Evolutionary conservation across 1,139 yeast species (phyloP).

Genomic region (Zygosaccharomyces sapae): DNA sequence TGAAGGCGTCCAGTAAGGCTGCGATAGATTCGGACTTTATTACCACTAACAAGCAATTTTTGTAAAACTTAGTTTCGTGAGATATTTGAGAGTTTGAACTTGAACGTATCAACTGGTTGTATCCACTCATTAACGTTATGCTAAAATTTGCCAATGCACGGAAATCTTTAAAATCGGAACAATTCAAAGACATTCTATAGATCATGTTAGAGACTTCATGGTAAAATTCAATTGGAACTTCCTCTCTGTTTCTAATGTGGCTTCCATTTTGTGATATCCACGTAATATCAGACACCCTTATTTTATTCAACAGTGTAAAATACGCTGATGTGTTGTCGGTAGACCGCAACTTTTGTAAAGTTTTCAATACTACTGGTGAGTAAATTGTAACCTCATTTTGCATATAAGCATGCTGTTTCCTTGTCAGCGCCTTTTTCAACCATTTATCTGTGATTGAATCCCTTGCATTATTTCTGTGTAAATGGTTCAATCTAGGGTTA

Average conservation of each 20-base stretch:
- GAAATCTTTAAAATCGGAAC: constrained; percentile 8
- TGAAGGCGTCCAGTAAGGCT: constrained; percentile 10
- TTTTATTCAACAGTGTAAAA: constrained; percentile 22
- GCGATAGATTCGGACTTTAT: constrained; percentile 18
- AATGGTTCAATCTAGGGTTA: background rate
- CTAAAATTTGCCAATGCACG: constrained; percentile 20
- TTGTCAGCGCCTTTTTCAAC: constrained; percentile 18
- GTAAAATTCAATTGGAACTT: constrained; percentile 25
- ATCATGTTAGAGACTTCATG: constrained; percentile 28
- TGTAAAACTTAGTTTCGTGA: constrained; percentile 14
- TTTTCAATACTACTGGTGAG: constrained; percentile 19
- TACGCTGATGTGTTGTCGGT: constrained; percentile 15
- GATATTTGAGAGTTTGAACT: constrained; percentile 2
- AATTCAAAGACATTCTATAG: constrained; percentile 14
- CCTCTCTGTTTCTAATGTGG: constrained; percentile 1
- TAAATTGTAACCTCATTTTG: constrained; percentile 8
- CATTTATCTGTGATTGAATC: constrained; percentile 20
- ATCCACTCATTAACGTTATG: constrained; percentile 17
- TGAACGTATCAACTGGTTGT: constrained; percentile 7
- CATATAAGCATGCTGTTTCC: background rate
- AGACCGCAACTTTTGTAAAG: constrained; percentile 22
- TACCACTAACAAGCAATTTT: constrained; percentile 18
- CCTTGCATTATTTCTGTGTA: background rate
- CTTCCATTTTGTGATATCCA: constrained; percentile 22
- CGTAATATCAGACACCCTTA: constrained; percentile 18